Evolutionary conservation across 2,329 filamentous ascomycete species (phyloP), one percentile per base, ranked within the genome.

Genomic region (Tolypocladium paradoxum): DNA sequence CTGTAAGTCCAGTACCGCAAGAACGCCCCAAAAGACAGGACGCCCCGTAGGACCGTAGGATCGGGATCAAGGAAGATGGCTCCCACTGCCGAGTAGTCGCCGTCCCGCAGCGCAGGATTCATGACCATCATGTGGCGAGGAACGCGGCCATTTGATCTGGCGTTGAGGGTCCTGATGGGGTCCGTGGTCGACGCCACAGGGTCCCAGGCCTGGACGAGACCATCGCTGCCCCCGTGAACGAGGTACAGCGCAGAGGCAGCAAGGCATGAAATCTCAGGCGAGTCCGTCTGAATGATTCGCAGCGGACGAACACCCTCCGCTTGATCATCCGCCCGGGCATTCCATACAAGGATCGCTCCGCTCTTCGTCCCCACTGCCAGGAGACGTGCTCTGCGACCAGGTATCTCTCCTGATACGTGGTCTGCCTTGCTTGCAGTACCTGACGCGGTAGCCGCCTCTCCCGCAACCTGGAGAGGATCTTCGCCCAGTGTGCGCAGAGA

Each of bases 191-290:
- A 97, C 1, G 85, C 89, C 48, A 99, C 74, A n/a, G 88, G 88
- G 71, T 99, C 93, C 93, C 93, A 99, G 6, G 90, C 88, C 68
- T 97, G 93, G 5, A 96, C 92, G 3, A 97, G 79, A 1, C 93
- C 92, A 69, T 99, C 93, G 60, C 88, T 96, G 29, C 93, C 93
- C 49, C 93, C 93, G 66, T 96, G 89, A 7, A 97, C 87, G 18
- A 99, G 72, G 64, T 95, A 95, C 18, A 99, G 74, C 2, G 90
- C 87, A 1, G 90, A 90, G 48, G 96, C 68, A 6, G 87, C 93
- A 18, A 99, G 70, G 56, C 84, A 89, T 0, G 90, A 88, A 20
- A 97, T 84, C 64, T 90, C 81, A 0, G 92, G 90, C 0, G 92
- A 97, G 47, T 95, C 90, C 0, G 93, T 97, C 61, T 91, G 83